Percentiles rank a stretch among this genome's conserved stretches.
Evolutionary conservation across 2,329 filamentous ascomycete genomes (phyloP).

Genomic region (Sphaerulina musiva): DNA sequence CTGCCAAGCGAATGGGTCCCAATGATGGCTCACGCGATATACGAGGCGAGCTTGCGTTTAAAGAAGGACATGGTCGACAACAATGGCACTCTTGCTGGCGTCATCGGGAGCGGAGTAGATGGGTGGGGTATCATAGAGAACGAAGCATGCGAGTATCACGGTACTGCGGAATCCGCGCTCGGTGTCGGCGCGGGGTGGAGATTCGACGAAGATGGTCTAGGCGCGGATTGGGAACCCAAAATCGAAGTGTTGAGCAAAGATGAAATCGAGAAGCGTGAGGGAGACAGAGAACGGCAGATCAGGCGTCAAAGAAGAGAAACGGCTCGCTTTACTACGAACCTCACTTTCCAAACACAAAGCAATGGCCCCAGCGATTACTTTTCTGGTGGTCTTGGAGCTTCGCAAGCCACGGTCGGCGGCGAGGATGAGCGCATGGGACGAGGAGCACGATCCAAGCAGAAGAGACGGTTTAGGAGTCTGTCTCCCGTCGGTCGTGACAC

Average conservation of each 20-base stretch:
- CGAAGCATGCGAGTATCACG: conserved; percentile 62
- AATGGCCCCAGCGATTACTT: conserved; percentile 48
- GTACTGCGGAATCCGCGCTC: conserved; percentile 31
- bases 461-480: conserved; percentile 81
- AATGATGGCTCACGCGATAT: conserved; percentile 91
- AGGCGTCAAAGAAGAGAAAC: conserved; percentile 82
- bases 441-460: conserved; percentile 91
- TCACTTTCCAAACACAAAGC: conserved; percentile 43
- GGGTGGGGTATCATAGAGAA: conserved; percentile 74
- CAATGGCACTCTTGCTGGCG: conserved; percentile 51
- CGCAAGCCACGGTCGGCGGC: conserved; percentile 35
- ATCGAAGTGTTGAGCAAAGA: conserved; percentile 69
- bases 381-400: conserved; percentile 40
- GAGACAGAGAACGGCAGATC: conserved; percentile 86
- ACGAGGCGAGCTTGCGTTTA: conserved; percentile 82
- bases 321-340: conserved; percentile 58
- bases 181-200: conserved; percentile 85
- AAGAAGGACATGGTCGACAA: conserved; percentile 97
- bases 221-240: conserved; percentile 47
- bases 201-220: conserved; percentile 86
- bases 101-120: conserved; percentile 66
- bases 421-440: conserved; percentile 79
- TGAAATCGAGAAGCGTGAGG: conserved; percentile 94
- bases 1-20: conserved; percentile 88
- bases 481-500: conserved; percentile 79